Evolutionary conservation across 2,329 filamentous ascomycete species (phyloP), one percentile per base, ranked within the genome.

Genomic region (Ceratocystis smalleyi): DNA sequence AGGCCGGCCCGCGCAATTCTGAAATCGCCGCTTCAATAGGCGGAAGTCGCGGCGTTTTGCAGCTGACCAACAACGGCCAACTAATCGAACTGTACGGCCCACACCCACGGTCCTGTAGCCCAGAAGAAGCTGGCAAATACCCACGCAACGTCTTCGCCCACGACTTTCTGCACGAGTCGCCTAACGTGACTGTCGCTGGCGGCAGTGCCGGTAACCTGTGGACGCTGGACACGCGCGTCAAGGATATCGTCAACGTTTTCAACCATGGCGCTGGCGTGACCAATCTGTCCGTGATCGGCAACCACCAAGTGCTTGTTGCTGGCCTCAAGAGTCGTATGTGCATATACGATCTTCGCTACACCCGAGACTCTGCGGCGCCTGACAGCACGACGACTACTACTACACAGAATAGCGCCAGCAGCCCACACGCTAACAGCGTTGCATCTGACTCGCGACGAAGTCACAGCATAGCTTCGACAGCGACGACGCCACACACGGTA

Each of bases 291-390:
- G 61, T 63, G 1, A 22, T 63, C 5, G 45, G 43, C 32, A 61
- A 63, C 8, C 24, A 66, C 6, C 77, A 79, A 55, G 72, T 84
- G 22, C 72, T 86, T 1, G 78, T 79, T 2, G 77, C 81, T 0
- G 81, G 82, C 0, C 71, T 83, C 1, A 69, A 72, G 40, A 76
- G 75, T 69, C 74, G 69, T 63, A 79, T 86, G 73, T 74, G 75
- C 1, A 71, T 84, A 4, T 86, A 83, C 69, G 83, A 86, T 67
- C 67, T 81, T 40, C 81, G 83, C 1, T 82, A 76, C 30, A 63
- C 43, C 10, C 64, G 51, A 10, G 55, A 49, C 17, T 40, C 43
- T 17, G 24, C 3, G 7, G 17, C n/a, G 19, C 49, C 27, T 19
- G 43, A n/a, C 55, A 43, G 6, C 54, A 68, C 62, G 2, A 47